phyloP scores from a whole-genome alignment of 2,329 filamentous ascomycete species.

The Tolypocladium guangdongense region DNA sequence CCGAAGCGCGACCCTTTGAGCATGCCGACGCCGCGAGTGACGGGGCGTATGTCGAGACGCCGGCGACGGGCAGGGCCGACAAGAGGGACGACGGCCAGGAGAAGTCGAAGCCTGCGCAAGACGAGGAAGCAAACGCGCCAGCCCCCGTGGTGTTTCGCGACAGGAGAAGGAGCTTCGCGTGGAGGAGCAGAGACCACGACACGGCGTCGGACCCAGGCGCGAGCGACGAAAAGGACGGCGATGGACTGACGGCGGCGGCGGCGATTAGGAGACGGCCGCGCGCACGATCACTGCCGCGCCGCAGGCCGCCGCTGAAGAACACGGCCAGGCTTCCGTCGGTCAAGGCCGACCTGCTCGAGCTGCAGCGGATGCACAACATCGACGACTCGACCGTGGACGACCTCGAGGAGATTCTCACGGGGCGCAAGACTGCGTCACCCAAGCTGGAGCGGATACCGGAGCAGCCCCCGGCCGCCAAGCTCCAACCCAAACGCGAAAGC shows the following conservation, averaged over 20 bases:
- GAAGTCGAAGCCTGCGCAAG: conserved; percentile 4
- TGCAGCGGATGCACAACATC: conserved; percentile 41
- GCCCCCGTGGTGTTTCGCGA: conserved; percentile 12
- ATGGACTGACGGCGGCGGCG: conserved; percentile 7
- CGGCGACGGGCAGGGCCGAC: conserved; percentile 32
- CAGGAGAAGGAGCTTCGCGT: conserved; percentile 12
- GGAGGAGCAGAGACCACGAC: conserved; percentile 15
- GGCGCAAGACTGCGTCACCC: conserved; percentile 19
- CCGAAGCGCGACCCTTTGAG: conserved; percentile 31
- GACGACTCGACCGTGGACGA: conserved; percentile 52
- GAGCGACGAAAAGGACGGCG: conserved; percentile 13
- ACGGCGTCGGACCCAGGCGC: conserved; percentile 20
- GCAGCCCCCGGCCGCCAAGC: conserved; percentile 8
- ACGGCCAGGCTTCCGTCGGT: conserved; percentile 42
- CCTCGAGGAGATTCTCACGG: conserved; percentile 37
- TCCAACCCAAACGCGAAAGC: conserved; percentile 12
- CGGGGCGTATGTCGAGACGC: conserved; percentile 46
- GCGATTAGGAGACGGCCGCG: conserved; percentile 16
- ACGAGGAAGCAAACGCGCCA: conserved; percentile 4
- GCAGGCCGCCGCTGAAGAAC: conserved; percentile 37
- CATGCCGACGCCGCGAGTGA: conserved; percentile 42
- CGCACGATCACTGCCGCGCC: conserved; percentile 29
- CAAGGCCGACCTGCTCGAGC: conserved; percentile 42
- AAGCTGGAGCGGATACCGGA: conserved; percentile 14
- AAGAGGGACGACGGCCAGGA: conserved; percentile 13